A percentile compares a stretch with the other conserved stretches of the same genome.
These are phyloP conservation scores for Pseudisothecium myosuroides DNA, from an alignment of 225 moss, liverwort and hornwort genomes.

Conservation along the genomic window DNA sequence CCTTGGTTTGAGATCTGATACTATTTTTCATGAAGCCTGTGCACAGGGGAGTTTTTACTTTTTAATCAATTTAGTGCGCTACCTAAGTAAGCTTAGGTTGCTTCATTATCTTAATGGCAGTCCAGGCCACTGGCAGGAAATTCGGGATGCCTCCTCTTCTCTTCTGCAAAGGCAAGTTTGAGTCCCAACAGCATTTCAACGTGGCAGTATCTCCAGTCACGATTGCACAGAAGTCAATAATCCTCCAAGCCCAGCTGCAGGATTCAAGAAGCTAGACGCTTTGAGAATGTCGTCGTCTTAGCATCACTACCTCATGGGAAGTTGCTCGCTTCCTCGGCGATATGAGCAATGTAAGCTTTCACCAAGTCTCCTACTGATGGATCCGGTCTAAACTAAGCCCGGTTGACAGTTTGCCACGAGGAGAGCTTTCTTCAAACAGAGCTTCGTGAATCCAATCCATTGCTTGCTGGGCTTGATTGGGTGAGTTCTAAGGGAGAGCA, in stretches of 20 bases:
- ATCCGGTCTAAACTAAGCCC: background rate
- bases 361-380: background rate
- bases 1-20: too few species aligned
- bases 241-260: background rate
- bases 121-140: background rate
- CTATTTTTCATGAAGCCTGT: background rate
- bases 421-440: background rate
- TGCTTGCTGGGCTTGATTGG: background rate
- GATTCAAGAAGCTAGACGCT: background rate
- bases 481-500: background rate
- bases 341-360: background rate
- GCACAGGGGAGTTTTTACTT: background rate
- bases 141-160: background rate
- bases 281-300: background rate
- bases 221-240: too few species aligned
- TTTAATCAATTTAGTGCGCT: background rate
- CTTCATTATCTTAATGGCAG: background rate
- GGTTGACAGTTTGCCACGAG: background rate
- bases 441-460: background rate
- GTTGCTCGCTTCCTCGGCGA: too few species aligned
- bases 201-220: too few species aligned
- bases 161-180: background rate
- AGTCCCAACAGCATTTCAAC: too few species aligned
- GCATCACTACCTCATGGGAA: too few species aligned
- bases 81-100: background rate